Evolutionary conservation across 352 stramenopile species (phyloP).

Genomic region (Phytopythium oedochilum): DNA sequence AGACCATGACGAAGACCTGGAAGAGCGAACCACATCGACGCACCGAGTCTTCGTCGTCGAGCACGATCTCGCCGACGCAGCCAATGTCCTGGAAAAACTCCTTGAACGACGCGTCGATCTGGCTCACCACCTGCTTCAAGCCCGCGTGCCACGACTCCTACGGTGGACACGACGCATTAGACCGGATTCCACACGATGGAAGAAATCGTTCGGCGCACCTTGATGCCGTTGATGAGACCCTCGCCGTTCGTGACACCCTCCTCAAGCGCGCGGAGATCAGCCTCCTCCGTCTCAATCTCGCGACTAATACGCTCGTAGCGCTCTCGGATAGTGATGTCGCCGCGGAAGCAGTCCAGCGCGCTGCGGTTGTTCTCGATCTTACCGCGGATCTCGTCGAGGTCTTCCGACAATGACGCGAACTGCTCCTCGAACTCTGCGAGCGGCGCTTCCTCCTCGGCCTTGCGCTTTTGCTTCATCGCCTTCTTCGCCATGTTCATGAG

Average conservation of each 20-base stretch:
- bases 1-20: not conserved
- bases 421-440: conserved; percentile 58
- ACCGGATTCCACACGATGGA: not conserved
- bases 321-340: conserved; percentile 66
- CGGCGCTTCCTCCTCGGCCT: conserved; percentile 61
- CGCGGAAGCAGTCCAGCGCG: conserved; percentile 74
- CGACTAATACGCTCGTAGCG: conserved; percentile 59
- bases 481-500: conserved; percentile 51
- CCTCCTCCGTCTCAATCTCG: conserved; percentile 72
- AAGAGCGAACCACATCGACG: not conserved
- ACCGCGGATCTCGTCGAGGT: conserved; percentile 70
- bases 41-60: conserved; percentile 73
- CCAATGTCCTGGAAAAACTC: conserved; percentile 85
- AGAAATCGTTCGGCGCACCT: conserved; percentile 19
- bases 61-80: conserved; percentile 77
- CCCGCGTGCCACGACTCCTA: conserved; percentile 65
- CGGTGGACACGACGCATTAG: not conserved
- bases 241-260: conserved; percentile 54
- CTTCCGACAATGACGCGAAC: conserved; percentile 62
- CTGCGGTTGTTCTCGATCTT: conserved; percentile 85
- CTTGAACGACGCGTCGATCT: conserved; percentile 81
- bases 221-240: conserved; percentile 69
- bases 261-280: conserved; percentile 49
- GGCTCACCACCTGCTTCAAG: conserved; percentile 61
- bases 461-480: conserved; percentile 61